Base-by-base conservation (phyloP, 2,329 filamentous ascomycete species). In the Diaporthe ampelina region DNA sequence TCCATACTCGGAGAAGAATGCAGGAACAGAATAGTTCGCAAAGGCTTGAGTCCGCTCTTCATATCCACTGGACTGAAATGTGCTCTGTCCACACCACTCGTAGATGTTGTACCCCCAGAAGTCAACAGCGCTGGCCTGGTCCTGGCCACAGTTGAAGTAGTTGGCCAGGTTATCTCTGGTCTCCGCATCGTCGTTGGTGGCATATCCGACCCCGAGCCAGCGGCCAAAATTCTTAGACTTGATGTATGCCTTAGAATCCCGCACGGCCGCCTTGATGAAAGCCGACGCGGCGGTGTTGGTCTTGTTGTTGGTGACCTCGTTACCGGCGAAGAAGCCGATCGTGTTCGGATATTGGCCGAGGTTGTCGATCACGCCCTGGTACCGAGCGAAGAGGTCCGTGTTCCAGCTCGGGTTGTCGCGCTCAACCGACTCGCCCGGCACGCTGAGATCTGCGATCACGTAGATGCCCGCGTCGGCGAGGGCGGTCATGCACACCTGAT, bases 31-130 rank as follows among this genome's bases (percentile, higher is more conserved):
- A 89, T 97, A 99, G 82, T 93, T 91, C 73, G 88, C 84, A 87
- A 98, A 99, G 86, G 98, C 96, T 78, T 94, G 84, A 78, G 95
- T 95, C 83, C 96, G 94, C 73, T 91, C 89, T 77, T 93, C 88
- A 85, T 95, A 99, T 70, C 95, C 94, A 3, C 97, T 98, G 74
- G 88, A 81, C 48, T 88, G 81, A 86, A 93, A 97, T 79, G 88
- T 91, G 81, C 94, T 97, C 79, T 95, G 84, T 79, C 96, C 97
- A 83, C 97, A 99, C 97, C 97, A 99, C 70, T 95, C 97, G 90
- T 99, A 99, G 86, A 98, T 98, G 89, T 99, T 99, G 93, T 98
- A 98, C 74, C 97, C 97, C 94, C 95, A 99, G 88, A 97, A 98
- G 85, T 99, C 97, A 78, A 98, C 97, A 75, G 93, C 81, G 85